Evolutionary conservation across 2,329 filamentous ascomycete genomes (phyloP).

Genomic region (Sporothrix protearum): DNA sequence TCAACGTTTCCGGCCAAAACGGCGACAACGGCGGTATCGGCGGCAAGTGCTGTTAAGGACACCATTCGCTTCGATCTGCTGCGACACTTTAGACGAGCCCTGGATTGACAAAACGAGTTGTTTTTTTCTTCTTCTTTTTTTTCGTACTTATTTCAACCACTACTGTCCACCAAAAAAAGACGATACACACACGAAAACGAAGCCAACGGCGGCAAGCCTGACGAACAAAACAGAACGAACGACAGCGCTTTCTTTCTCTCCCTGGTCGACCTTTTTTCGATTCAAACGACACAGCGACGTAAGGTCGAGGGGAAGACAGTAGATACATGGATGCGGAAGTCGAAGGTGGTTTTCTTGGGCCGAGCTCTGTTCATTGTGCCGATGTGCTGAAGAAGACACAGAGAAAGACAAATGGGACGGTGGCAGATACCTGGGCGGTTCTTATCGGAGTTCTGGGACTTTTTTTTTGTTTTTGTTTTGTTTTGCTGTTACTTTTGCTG

Average conservation of each 20-base stretch:
- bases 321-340: background rate
- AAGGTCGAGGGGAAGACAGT: background rate
- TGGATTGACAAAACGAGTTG: background rate
- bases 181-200: background rate
- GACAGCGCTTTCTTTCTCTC: background rate
- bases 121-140: background rate
- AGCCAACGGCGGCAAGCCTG: background rate
- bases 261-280: background rate
- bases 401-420: constrained; percentile 6
- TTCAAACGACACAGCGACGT: background rate
- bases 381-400: background rate
- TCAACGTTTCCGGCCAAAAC: constrained; percentile 62
- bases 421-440: constrained; percentile 26
- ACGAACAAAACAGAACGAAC: background rate
- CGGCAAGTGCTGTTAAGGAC: constrained; percentile 70
- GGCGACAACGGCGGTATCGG: constrained; percentile 54
- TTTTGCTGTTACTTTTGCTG: constrained; percentile 16
- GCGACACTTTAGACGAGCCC: background rate
- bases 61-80: background rate
- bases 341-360: background rate
- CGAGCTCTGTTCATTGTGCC: background rate
- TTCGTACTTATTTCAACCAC: background rate
- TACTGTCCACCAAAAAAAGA: background rate
- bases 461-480: constrained; percentile 15
- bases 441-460: constrained; percentile 23